Conservation (phyloP, 2,329 filamentous ascomycete species). For the Aspergillus neoniger region DNA sequence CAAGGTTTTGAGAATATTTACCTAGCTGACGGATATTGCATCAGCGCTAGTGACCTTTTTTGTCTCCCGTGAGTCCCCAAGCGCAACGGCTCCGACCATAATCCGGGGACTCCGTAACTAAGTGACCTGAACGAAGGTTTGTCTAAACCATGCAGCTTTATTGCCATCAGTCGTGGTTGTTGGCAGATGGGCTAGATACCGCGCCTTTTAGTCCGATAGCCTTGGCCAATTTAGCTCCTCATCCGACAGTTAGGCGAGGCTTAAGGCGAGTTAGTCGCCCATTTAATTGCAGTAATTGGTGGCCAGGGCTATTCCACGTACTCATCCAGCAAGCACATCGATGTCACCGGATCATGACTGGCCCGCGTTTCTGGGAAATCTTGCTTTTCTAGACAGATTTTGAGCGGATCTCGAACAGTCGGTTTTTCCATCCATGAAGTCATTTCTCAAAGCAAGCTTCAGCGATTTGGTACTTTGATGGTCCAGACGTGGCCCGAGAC, state of each 20-base stretch:
- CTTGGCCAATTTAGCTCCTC: neutral
- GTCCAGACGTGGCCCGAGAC: neutral
- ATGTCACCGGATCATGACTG: neutral
- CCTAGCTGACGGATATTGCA: neutral
- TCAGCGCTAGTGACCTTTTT: conserved; percentile 1
- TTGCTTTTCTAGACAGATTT: neutral
- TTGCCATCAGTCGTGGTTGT: conserved; percentile 1
- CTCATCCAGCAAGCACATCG: neutral
- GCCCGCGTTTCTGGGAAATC: neutral
- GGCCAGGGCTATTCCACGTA: conserved; percentile 1
- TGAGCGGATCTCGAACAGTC: conserved; percentile 1
- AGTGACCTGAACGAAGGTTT: neutral
- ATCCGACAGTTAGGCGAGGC: conserved; percentile 2
- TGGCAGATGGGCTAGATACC: neutral
- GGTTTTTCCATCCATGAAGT: neutral
- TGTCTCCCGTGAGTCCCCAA: neutral
- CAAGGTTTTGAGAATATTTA: neutral
- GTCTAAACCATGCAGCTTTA: neutral
- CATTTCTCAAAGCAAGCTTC: neutral
- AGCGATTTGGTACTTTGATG: neutral
- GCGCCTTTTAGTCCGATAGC: neutral
- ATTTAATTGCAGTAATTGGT: neutral
- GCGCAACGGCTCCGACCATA: conserved; percentile 1
- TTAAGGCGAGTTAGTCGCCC: neutral
- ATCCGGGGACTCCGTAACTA: neutral